Conservation (phyloP, 2,329 filamentous ascomycete genomes). For the Phoma sp. region DNA sequence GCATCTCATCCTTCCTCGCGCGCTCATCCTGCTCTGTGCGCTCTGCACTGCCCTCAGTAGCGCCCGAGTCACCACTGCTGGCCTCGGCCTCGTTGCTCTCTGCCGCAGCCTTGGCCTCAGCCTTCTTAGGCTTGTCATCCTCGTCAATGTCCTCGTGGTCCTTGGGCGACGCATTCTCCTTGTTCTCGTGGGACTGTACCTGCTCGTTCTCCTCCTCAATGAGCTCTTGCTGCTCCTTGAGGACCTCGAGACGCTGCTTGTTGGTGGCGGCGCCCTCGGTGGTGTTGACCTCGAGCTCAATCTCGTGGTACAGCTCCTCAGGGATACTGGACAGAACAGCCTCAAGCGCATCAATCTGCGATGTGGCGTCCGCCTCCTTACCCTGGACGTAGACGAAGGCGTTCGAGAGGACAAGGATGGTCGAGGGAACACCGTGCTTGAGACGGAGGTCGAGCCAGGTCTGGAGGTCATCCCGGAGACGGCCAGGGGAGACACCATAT, state of each 20-base stretch:
- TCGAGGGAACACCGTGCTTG: slow-evolving; percentile 94
- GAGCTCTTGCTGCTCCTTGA: slow-evolving; percentile 97
- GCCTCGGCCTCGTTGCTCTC: slow-evolving; percentile 42
- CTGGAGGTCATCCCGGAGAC: slow-evolving; percentile 86
- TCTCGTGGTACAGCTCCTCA: slow-evolving; percentile 98
- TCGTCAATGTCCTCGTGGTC: slow-evolving; percentile 95
- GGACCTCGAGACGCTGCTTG: slow-evolving; percentile 96
- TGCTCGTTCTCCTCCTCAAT: slow-evolving; percentile 98
- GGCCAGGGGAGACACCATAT: slow-evolving; percentile 86
- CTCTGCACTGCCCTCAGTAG: slow-evolving; percentile 39
- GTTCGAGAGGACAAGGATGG: slow-evolving; percentile 92
- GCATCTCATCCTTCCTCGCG: slow-evolving; percentile 30
- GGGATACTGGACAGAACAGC: slow-evolving; percentile 93
- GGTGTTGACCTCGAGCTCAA: slow-evolving; percentile 96
- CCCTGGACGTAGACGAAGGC: slow-evolving; percentile 96
- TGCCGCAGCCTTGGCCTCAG: slow-evolving; percentile 30
- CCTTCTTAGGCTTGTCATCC: slow-evolving; percentile 72
- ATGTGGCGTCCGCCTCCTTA: slow-evolving; percentile 82
- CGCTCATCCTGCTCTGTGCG: slow-evolving; percentile 44
- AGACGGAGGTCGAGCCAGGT: slow-evolving; percentile 95
- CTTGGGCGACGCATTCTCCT: slow-evolving; percentile 77
- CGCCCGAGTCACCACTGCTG: slow-evolving; percentile 37
- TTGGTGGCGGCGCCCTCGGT: slow-evolving; percentile 97
- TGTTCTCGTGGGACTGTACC: slow-evolving; percentile 76
- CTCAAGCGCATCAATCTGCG: slow-evolving; percentile 90